Percentiles rank a stretch among this genome's conserved stretches.
phyloP scores from a whole-genome alignment of 1,284 basidiomycete species.

The Fomitopsis schrenkii region DNA sequence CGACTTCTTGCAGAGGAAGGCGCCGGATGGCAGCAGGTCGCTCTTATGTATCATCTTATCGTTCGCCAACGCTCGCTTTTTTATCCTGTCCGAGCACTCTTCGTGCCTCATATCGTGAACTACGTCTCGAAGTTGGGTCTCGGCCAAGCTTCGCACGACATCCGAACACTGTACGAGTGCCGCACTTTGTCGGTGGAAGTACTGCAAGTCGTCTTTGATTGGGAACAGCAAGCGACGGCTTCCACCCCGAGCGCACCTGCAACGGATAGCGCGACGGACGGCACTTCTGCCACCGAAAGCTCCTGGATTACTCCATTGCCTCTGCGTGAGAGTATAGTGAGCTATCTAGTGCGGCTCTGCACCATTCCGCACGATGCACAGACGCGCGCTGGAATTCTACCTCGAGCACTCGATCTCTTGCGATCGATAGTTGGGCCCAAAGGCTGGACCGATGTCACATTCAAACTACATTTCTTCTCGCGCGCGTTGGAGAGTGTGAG shows the following conservation, averaged over 20 bases:
- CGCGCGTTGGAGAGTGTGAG: conserved; percentile 76
- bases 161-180: conserved; percentile 51
- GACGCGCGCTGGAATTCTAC: conserved; percentile 60
- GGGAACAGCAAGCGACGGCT: conserved; percentile 70
- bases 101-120: conserved; percentile 95
- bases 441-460: conserved; percentile 92
- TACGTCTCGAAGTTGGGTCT: conserved; percentile 88
- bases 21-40: conserved; percentile 75
- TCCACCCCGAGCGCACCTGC: not conserved
- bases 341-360: conserved; percentile 87
- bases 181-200: conserved; percentile 82
- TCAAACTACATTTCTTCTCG: conserved; percentile 89
- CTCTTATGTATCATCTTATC: conserved; percentile 90
- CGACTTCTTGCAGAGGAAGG: conserved; percentile 90
- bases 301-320: conserved; percentile 75
- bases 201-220: conserved; percentile 82
- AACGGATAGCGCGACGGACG: conserved; percentile 16
- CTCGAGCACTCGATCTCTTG: conserved; percentile 79
- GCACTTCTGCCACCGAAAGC: conserved; percentile 4
- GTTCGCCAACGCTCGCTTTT: conserved; percentile 91
- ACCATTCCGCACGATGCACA: conserved; percentile 74
- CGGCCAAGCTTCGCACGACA: conserved; percentile 58
- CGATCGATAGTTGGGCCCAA: conserved; percentile 77
- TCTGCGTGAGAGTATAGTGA: conserved; percentile 88
- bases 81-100: conserved; percentile 90